Evolutionary conservation across 2,329 filamentous ascomycete species (phyloP).

Genomic region (Fusarium tanahbumbuense): DNA sequence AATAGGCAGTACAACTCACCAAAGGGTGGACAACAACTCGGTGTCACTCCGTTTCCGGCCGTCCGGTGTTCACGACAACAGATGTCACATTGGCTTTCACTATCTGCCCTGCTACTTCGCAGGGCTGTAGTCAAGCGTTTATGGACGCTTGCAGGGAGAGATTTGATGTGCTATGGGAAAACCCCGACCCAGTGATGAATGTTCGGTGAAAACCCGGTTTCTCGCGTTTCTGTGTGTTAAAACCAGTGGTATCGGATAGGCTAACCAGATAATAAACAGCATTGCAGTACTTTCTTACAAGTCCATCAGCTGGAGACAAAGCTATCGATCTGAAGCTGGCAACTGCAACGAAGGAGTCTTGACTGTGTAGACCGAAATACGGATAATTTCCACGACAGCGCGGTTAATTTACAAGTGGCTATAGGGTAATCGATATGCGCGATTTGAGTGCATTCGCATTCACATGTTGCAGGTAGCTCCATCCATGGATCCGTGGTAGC

Average conservation of each 20-base stretch:
- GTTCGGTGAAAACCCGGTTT: slow-evolving; percentile 38
- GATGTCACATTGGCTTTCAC: slow-evolving; percentile 17
- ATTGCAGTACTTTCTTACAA: neutral
- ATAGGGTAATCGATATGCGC: neutral
- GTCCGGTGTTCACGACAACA: slow-evolving; percentile 21
- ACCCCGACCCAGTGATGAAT: neutral
- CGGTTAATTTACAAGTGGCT: neutral
- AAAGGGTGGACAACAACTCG: slow-evolving; percentile 14
- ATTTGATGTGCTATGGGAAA: slow-evolving; percentile 16
- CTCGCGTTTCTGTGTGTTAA: slow-evolving; percentile 17
- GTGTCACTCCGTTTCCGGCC: slow-evolving; percentile 44
- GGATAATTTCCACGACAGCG: neutral
- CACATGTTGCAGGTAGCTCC: slow-evolving; percentile 3
- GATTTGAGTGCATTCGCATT: slow-evolving; percentile 36
- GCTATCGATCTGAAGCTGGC: neutral
- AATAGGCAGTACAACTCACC: neutral
- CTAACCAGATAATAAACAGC: neutral
- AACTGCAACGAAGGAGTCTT: neutral
- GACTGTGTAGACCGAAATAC: neutral
- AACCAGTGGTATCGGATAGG: neutral
- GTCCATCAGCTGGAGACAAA: neutral
- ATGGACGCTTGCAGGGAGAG: slow-evolving; percentile 5
- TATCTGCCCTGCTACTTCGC: neutral
- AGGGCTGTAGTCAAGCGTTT: neutral
- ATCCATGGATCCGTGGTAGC: neutral